Evolutionary conservation across 257 asterid species (phyloP).

Genomic region (Solanum phureja): DNA sequence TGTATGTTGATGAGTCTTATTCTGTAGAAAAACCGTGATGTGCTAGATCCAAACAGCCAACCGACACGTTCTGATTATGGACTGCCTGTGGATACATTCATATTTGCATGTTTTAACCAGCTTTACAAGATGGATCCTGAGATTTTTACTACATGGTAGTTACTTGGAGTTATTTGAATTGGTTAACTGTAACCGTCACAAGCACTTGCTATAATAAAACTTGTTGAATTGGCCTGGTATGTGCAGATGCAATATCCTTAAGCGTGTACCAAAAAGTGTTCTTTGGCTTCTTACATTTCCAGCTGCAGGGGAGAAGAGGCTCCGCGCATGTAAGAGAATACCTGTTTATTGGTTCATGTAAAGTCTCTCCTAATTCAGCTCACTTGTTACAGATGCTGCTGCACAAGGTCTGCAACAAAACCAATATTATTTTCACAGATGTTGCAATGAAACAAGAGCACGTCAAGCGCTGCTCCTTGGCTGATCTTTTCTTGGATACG

Average conservation of each 20-base stretch:
- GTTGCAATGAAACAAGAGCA: no score
- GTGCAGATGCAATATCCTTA: no score
- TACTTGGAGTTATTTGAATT: background rate
- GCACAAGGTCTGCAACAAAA: no score
- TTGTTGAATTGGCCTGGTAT: background rate
- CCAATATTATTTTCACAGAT: no score
- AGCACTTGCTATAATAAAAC: background rate
- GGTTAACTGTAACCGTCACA: background rate
- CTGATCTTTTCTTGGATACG: no score
- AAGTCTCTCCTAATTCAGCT: no score
- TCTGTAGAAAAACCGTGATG: slow-evolving; percentile 77
- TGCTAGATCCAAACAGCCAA: slow-evolving; percentile 65
- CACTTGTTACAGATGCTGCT: no score
- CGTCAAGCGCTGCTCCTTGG: no score
- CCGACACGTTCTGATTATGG: slow-evolving; percentile 88
- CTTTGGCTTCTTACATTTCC: no score
- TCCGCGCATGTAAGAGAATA: background rate
- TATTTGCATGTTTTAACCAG: slow-evolving; percentile 97
- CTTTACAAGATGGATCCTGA: slow-evolving; percentile 99
- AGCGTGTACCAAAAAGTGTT: no score
- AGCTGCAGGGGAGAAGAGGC: no score
- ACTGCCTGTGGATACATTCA: slow-evolving; percentile 80
- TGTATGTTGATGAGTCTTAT: background rate
- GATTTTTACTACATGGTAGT: slow-evolving; percentile 71
- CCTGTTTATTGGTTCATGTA: no score